Evolutionary conservation across 208 protist genomes (phyloP), one percentile per base, ranked within the genome.

Genomic region (Wallacemonas collosoma): DNA sequence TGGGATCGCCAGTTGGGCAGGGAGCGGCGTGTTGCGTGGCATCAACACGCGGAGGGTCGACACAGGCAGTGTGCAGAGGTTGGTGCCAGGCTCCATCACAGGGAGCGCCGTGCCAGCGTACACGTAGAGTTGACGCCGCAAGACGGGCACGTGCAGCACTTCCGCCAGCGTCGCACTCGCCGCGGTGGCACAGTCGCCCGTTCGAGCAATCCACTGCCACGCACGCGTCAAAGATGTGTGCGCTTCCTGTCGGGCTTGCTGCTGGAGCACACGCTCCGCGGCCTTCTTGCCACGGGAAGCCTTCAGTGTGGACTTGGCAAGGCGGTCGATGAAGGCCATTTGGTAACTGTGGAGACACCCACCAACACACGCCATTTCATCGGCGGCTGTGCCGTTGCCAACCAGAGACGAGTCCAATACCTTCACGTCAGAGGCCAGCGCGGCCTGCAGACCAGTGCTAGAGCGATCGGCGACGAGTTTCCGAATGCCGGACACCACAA

Each of bases 281-380:
- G 53, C 1, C 17, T 53, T 64, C 45, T 61, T 57, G 57, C 44
- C 57, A 26, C 44, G 58, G 5, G 70, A 55, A 11, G 69, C 66
- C 44, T 73, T 71, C 38, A 78, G 71, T 17, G 72, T 45, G 4
- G 48, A 47, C 72, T 85, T 69, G n/a, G 75, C 60, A 5, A 67
- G 58, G 35, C 83, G 50, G 58, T 62, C 73, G 40, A 77, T 63
- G n/a, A 71, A 67, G 1, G 86, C 87, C 0, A 85, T 44, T 38
- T 84, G 81, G 72, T 82, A 91, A 66, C 87, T 91, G 53, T 92
- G 76, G 7, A 90, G 73, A 75, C 90, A 95, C 9, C 87, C 91
- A 45, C 89, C 91, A 2, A 93, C 81, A 48, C 63, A 74, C 15
- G 71, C 50, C 17, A 94, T 68, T 62, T 96, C 91, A 43, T 88